Conservation (phyloP, 345 rosid genomes). For the Citrus mangshanensis region DNA sequence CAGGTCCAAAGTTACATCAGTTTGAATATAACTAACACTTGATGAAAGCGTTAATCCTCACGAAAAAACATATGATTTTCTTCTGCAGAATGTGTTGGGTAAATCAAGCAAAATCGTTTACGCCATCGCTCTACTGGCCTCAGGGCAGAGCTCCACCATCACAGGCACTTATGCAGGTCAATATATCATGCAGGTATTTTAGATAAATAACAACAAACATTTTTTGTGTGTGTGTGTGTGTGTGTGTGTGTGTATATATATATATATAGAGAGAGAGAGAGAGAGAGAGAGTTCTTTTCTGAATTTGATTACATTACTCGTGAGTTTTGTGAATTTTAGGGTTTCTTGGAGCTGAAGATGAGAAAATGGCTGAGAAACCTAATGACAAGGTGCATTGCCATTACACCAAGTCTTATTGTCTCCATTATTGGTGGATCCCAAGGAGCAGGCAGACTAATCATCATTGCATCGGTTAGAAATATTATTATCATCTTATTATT, state of each 20-base stretch:
- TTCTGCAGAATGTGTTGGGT: conserved; percentile 60
- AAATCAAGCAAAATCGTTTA: conserved; percentile 52
- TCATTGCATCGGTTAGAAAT: conserved; percentile 56
- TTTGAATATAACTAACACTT: neutral
- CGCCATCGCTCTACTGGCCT: conserved; percentile 62
- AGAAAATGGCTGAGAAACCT: conserved; percentile 54
- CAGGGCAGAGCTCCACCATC: conserved; percentile 69
- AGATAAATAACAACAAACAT: neutral
- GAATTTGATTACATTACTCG: too few relatives aligned
- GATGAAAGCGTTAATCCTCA: neutral
- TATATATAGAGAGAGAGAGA: too few relatives aligned
- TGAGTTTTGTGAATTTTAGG: conserved; percentile 28
- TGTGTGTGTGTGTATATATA: too few relatives aligned
- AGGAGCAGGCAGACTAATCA: conserved; percentile 56
- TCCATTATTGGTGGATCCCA: conserved; percentile 55
- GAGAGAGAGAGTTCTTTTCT: too few relatives aligned
- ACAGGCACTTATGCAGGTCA: conserved; percentile 77
- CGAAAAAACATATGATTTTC: neutral
- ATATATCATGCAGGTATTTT: conserved; percentile 54
- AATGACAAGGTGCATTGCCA: conserved; percentile 59
- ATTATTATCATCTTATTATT: neutral
- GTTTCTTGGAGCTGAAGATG: conserved; percentile 65
- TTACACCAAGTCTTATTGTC: conserved; percentile 58
- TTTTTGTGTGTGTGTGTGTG: too few relatives aligned
- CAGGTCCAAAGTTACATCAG: conserved; percentile 25